Percentiles rank a stretch among this genome's conserved stretches.
These are phyloP conservation scores for Neocallimastix lanati DNA, from an alignment of 192 early-diverging fungal species.

Conservation along the genomic window DNA sequence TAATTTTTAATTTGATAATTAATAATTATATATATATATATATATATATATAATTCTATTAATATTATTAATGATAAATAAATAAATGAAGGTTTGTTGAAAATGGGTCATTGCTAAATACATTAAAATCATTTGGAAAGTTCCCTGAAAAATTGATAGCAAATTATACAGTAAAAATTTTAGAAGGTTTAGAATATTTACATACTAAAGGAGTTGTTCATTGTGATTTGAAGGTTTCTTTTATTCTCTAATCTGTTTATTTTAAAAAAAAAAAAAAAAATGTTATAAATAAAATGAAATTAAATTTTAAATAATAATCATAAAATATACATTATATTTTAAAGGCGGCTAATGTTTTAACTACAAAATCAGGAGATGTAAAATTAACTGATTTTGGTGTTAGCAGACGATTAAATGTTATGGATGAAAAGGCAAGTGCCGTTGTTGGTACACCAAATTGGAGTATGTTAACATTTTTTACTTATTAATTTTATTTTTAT, in stretches of 20 bases:
- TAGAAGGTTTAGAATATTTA: constrained; percentile 75
- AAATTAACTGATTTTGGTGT: constrained; percentile 96
- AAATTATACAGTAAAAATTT: constrained; percentile 70
- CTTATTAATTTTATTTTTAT: neutral
- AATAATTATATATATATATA: no score
- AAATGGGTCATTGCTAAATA: constrained; percentile 76
- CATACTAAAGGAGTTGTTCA: constrained; percentile 76
- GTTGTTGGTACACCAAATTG: constrained; percentile 73
- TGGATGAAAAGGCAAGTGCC: constrained; percentile 40
- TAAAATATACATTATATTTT: neutral
- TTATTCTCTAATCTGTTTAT: no score
- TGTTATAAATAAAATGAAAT: no score
- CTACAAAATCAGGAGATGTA: constrained; percentile 87
- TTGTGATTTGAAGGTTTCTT: constrained; percentile 72
- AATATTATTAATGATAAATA: no score
- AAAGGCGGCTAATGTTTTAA: constrained; percentile 68
- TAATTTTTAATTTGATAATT: no score
- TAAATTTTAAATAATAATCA: no score
- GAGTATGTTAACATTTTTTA: constrained; percentile 10
- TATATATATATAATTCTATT: no score
- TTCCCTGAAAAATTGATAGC: constrained; percentile 81
- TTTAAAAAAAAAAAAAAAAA: neutral
- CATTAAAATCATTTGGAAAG: constrained; percentile 69
- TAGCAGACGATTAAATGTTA: constrained; percentile 63
- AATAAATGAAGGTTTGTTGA: constrained; percentile 40